Conservation (phyloP, 2,329 filamentous ascomycete species). For the Alternaria postmessia region DNA sequence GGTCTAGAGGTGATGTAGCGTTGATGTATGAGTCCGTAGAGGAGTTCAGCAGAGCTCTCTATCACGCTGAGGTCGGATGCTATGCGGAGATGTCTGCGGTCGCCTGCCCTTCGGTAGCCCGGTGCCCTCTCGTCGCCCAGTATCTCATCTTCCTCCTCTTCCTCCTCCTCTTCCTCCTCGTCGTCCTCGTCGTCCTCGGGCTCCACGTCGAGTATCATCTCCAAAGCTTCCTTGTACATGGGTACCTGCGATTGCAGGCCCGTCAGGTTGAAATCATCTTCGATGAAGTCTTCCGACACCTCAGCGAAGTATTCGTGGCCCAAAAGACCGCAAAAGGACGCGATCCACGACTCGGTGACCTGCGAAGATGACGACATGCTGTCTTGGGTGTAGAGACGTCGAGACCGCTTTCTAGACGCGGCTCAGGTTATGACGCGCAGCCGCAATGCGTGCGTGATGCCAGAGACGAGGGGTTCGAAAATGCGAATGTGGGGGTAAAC, state of each 20-base stretch:
- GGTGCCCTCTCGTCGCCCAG: constrained; percentile 65
- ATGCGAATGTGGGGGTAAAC: constrained; percentile 37
- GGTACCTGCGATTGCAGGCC: constrained; percentile 93
- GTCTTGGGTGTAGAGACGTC: constrained; percentile 5
- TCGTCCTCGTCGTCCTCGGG: constrained; percentile 91
- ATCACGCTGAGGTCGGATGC: constrained; percentile 94
- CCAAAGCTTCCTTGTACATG: constrained; percentile 98
- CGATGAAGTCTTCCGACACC: constrained; percentile 98
- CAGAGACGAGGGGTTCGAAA: constrained; percentile 39
- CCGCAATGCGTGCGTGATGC: constrained; percentile 27
- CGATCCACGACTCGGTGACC: constrained; percentile 91
- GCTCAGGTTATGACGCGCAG: constrained; percentile 30
- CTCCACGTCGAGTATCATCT: constrained; percentile 99
- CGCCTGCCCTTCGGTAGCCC: constrained; percentile 54
- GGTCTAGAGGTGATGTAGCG: constrained; percentile 96
- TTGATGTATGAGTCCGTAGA: constrained; percentile 98
- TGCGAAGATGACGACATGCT: constrained; percentile 65
- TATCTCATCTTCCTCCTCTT: constrained; percentile 61
- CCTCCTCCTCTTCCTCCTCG: constrained; percentile 73
- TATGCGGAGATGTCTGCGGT: constrained; percentile 81
- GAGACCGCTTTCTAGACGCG: constrained; percentile 27
- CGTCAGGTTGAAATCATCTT: constrained; percentile 99
- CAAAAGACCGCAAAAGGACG: constrained; percentile 92
- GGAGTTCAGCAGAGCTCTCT: constrained; percentile 95
- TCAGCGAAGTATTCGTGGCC: constrained; percentile 99